Evolutionary conservation across 1,139 yeast genomes (phyloP).

Genomic region (Geotrichum candidum): DNA sequence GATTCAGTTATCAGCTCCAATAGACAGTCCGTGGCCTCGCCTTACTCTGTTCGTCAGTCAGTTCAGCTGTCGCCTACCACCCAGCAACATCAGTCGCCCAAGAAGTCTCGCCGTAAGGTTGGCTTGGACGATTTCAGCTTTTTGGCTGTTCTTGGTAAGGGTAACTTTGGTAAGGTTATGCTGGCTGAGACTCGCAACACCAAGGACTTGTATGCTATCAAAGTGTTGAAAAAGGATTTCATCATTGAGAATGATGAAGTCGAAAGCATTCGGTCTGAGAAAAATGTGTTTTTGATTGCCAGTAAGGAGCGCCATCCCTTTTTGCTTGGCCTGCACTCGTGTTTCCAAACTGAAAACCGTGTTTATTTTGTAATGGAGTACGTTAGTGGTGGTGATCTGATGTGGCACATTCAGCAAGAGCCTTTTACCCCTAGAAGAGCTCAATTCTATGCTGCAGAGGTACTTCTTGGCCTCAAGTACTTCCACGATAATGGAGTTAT

Average conservation of each 20-base stretch:
- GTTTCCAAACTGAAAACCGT: constrained; percentile 96
- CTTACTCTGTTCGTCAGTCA: constrained; percentile 4
- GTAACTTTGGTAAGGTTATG: constrained; percentile 97
- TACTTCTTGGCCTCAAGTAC: constrained; percentile 79
- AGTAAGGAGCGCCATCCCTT: constrained; percentile 90
- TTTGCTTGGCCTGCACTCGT: constrained; percentile 81
- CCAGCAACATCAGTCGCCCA: constrained; percentile 17
- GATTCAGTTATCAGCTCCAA: background rate
- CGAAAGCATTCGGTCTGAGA: constrained; percentile 89
- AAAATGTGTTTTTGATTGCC: constrained; percentile 85
- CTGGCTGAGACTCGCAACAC: constrained; percentile 86
- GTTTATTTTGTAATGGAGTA: constrained; percentile 98
- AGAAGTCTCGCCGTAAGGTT: constrained; percentile 49
- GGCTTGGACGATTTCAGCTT: constrained; percentile 94
- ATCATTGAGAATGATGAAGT: constrained; percentile 94
- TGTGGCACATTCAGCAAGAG: constrained; percentile 98
- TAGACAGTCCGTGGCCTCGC: background rate
- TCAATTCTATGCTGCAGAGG: constrained; percentile 95
- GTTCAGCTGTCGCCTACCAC: constrained; percentile 4
- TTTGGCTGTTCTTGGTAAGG: constrained; percentile 91
- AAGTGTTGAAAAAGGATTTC: constrained; percentile 90
- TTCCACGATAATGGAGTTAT: constrained; percentile 95
- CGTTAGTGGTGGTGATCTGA: constrained; percentile 94
- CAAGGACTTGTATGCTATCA: constrained; percentile 79
- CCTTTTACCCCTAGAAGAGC: constrained; percentile 87